Evolutionary conservation across 2,329 filamentous ascomycete genomes (phyloP), one percentile per base, ranked within the genome.

Genomic region (Neofusicoccum umdonicola): DNA sequence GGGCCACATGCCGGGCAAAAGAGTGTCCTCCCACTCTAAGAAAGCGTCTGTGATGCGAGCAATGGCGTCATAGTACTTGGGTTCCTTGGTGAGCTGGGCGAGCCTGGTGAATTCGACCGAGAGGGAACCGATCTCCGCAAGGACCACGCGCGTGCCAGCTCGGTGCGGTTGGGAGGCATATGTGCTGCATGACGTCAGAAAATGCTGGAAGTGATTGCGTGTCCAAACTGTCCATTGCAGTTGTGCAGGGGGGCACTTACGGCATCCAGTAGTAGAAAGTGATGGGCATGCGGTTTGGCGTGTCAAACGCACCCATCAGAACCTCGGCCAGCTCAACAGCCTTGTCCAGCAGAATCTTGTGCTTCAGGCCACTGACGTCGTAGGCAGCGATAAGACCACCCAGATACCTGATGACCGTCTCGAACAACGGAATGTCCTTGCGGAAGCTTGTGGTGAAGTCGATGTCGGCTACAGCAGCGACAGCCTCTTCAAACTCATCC

Each of bases 361-460:
- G 77, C 65, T 82, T 78, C 63, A 81, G 81, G 39, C 79, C 80
- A 69, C 87, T 90, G 22, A 91, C 74, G 71, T 91, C 89, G 71
- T 90, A 90, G 0, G 89, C 88, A n/a, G 86, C 84, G 63, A 91
- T 71, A 63, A 91, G 82, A 1, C 89, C 88, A 13, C 89, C 89
- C 0, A 91, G 81, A 71, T 91, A 91, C 47, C 89, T 84, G 65
- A 91, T 91, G 11, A 84, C 90, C 0, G 88, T 90, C 75, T 91
- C 89, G 66, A 91, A 91, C 0, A 90, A 79, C 67, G 89, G 90
- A 68, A 90, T 84, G 37, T 83, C 79, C 47, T 76, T 69, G 5
- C 76, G 69, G 11, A 75, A 74, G 0, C 85, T 84, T 1, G 76
- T 81, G 1, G 84, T 83, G 71, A 90, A 91, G 72, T 90, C 87